Conservation (phyloP, 2,329 filamentous ascomycete genomes). For the Fusarium agapanthi region DNA sequence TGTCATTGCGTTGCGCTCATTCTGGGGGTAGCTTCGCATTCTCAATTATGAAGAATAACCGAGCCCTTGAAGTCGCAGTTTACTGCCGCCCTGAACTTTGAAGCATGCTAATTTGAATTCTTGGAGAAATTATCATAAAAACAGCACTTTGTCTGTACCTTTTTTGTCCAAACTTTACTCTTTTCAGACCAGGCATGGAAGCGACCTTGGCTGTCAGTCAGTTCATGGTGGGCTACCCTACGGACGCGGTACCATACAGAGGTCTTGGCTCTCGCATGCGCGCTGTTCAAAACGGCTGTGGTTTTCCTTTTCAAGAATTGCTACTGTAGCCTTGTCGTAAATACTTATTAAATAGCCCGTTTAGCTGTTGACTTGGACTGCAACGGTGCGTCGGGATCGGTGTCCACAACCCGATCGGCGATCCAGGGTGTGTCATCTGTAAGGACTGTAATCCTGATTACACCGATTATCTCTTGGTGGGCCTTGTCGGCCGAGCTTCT, state of each 20-base stretch:
- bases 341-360: fast-evolving
- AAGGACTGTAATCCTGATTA: fast-evolving
- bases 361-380: fast-evolving
- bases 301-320: too few species aligned
- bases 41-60: background rate
- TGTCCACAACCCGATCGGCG: background rate
- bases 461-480: fast-evolving
- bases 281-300: background rate
- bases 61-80: background rate
- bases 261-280: background rate
- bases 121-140: background rate
- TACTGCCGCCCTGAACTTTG: too few species aligned
- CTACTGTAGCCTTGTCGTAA: background rate
- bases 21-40: background rate
- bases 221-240: background rate
- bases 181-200: too few species aligned
- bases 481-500: background rate
- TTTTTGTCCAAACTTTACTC: background rate
- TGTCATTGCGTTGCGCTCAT: background rate
- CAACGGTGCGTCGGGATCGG: fast-evolving
- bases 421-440: too few species aligned
- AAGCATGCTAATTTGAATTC: background rate
- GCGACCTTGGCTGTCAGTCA: too few species aligned
- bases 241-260: fast-evolving
- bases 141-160: background rate